phyloP scores from a whole-genome alignment of 352 stramenopile genomes.

The Phytopythium delawarense region DNA sequence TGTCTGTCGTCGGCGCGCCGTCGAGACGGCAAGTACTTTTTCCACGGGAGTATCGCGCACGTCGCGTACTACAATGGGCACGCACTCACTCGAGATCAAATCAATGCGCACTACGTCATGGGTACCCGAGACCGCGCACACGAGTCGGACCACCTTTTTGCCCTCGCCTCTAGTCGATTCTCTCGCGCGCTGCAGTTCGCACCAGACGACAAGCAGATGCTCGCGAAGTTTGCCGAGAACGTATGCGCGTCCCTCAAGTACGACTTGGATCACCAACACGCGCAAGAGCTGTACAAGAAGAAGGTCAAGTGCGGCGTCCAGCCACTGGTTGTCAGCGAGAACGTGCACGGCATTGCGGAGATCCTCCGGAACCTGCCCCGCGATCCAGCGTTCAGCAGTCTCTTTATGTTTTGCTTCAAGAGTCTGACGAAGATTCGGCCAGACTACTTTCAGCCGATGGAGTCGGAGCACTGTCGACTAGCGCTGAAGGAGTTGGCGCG shows the following conservation, averaged over 20 bases:
- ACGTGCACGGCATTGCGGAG: slow-evolving; percentile 69
- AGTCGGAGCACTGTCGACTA: slow-evolving; percentile 45
- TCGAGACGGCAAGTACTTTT: slow-evolving; percentile 81
- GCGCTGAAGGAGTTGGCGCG: slow-evolving; percentile 40
- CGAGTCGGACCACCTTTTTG: slow-evolving; percentile 77
- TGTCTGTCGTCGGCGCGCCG: slow-evolving; percentile 56
- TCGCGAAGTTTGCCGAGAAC: slow-evolving; percentile 76
- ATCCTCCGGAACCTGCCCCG: slow-evolving; percentile 77
- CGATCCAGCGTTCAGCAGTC: slow-evolving; percentile 66
- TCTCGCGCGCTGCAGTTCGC: slow-evolving; percentile 49
- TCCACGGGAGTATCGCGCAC: slow-evolving; percentile 77
- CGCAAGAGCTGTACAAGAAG: slow-evolving; percentile 73
- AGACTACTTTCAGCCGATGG: slow-evolving; percentile 52
- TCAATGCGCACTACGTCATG: slow-evolving; percentile 77
- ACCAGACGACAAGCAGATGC: slow-evolving; percentile 53
- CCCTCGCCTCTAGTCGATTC: slow-evolving; percentile 66
- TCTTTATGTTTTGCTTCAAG: slow-evolving; percentile 73
- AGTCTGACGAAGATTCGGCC: slow-evolving; percentile 44
- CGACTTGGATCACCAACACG: slow-evolving; percentile 66
- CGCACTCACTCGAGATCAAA: slow-evolving; percentile 51
- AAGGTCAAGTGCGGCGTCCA: slow-evolving; percentile 63
- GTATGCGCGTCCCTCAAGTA: slow-evolving; percentile 81
- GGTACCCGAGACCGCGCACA: slow-evolving; percentile 52
- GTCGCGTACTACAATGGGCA: slow-evolving; percentile 79
- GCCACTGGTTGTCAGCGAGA: slow-evolving; percentile 58